Base-by-base conservation (phyloP, 441 rosid species). In the Mallotus japonicus region DNA sequence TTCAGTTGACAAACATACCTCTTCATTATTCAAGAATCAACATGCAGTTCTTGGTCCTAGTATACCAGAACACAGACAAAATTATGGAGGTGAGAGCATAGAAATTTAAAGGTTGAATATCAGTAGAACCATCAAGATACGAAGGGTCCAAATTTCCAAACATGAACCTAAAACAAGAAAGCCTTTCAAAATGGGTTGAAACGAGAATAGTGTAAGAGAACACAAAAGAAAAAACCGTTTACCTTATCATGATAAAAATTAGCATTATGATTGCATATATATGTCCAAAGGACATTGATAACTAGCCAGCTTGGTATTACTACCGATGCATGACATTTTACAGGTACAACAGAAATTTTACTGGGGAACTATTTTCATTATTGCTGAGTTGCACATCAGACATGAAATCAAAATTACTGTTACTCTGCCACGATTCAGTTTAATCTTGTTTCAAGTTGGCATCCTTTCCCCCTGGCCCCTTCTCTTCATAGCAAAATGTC, bases 201-300 rank as follows among this genome's bases (percentile, higher is more conserved):
- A 53, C 69, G 17, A 72, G 50, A 61, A 62, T 37, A 51, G 54
- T 40, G 20, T 19, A 32, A 62, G 49, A 61, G 16, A 10, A 50
- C 51, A 19, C 7, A 37, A 13, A 58, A 49, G 34, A 49, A 59
- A 11, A 71, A 62, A 62, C 32, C 13, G 40, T 22, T 72, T 53
- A 22, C 69, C 16, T 72, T 11, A 53, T n/a, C 71, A 15, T 32
- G 59, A 67, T 55, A 68, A 63, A 22, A 40, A 51, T 42, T 9
- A 8, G 44, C 68, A 62, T 37, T 16, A 72, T 61, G 14, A 61
- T 32, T 37, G 37, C 40, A 66, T 22, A 15, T 8, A 66, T 28
- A n/a, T 20, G 32, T 22, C 69, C 32, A 65, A 47, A 16, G 37
- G 46, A 13, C 34, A 65, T 65, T 20, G 19, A 22, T 24, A 37